Conservation (phyloP, 192 early-diverging fungal species). For the Cladochytrium replicatum region DNA sequence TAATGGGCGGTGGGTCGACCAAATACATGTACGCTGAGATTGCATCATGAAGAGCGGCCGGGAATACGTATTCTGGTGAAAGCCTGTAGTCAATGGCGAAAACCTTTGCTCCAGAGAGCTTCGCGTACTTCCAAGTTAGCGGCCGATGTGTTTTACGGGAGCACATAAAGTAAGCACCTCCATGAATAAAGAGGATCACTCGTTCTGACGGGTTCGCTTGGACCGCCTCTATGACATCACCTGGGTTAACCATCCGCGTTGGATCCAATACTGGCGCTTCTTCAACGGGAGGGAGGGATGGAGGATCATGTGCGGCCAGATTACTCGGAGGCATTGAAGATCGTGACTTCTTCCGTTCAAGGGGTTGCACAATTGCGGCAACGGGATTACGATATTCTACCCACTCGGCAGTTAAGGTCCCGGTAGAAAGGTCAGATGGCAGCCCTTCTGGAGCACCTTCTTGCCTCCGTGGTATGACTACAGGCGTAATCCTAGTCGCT, state of each 20-base stretch:
- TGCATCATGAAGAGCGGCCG: conserved; percentile 32
- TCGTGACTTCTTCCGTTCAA: too few relatives aligned
- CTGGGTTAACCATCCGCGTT: too few relatives aligned
- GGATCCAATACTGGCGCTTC: too few relatives aligned
- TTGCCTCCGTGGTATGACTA: conserved; percentile 20
- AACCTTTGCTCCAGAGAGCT: conserved; percentile 15
- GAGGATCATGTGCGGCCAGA: too few relatives aligned
- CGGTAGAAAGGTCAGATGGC: conserved; percentile 8
- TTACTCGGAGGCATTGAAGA: too few relatives aligned
- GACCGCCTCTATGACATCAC: too few relatives aligned
- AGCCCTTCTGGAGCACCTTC: conserved; percentile 20
- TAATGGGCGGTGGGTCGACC: conserved; percentile 29
- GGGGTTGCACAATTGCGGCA: too few relatives aligned
- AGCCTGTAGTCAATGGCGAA: conserved; percentile 31
- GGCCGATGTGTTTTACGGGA: conserved; percentile 16
- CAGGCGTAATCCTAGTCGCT: conserved; percentile 11
- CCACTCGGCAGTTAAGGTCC: conserved; percentile 32
- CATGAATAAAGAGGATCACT: conserved; percentile 22
- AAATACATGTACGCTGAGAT: conserved; percentile 36
- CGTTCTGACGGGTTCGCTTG: neutral
- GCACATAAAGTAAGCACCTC: conserved; percentile 16
- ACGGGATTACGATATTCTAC: conserved; percentile 10
- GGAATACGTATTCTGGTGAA: conserved; percentile 32
- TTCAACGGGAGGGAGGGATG: too few relatives aligned
- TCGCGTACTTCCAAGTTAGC: conserved; percentile 17